Conservation (phyloP, 495 filamentous ascomycete species). For the Tuber aestivum region DNA sequence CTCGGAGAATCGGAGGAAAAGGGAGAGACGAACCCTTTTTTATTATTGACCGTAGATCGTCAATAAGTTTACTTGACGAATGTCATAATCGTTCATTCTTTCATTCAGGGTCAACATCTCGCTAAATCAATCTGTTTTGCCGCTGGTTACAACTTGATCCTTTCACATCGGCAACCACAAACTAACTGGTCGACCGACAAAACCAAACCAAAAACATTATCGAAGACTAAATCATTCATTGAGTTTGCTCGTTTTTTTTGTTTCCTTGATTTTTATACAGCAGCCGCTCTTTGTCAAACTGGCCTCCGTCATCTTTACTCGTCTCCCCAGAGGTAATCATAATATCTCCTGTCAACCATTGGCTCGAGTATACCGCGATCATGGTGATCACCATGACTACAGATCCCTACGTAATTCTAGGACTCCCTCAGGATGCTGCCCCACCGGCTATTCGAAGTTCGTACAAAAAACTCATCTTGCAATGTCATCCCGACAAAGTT, state of each 20-base stretch:
- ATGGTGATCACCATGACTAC: slow-evolving; percentile 47
- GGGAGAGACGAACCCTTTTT: background rate
- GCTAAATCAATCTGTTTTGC: background rate
- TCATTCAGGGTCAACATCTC: background rate
- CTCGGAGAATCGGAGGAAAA: background rate
- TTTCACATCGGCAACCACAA: slow-evolving; percentile 1
- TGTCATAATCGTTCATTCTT: slow-evolving; percentile 35
- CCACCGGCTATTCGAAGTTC: slow-evolving; percentile 68
- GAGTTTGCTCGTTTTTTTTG: background rate
- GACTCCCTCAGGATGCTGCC: slow-evolving; percentile 68
- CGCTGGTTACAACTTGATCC: slow-evolving; percentile 4
- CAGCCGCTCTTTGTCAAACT: slow-evolving; percentile 1
- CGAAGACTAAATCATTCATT: background rate
- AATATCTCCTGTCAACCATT: slow-evolving; percentile 1
- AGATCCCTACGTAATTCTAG: slow-evolving; percentile 79
- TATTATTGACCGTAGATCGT: slow-evolving; percentile 37
- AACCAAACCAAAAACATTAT: slow-evolving; percentile 1
- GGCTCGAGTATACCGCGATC: background rate
- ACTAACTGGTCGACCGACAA: background rate
- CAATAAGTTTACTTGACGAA: slow-evolving; percentile 28
- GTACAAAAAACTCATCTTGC: slow-evolving; percentile 86
- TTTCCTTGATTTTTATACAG: background rate
- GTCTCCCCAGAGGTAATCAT: background rate
- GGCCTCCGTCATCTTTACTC: background rate
- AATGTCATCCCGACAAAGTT: slow-evolving; percentile 93